Evolutionary conservation across 2,329 filamentous ascomycete species (phyloP).

Genomic region (Pseudocercospora musae): DNA sequence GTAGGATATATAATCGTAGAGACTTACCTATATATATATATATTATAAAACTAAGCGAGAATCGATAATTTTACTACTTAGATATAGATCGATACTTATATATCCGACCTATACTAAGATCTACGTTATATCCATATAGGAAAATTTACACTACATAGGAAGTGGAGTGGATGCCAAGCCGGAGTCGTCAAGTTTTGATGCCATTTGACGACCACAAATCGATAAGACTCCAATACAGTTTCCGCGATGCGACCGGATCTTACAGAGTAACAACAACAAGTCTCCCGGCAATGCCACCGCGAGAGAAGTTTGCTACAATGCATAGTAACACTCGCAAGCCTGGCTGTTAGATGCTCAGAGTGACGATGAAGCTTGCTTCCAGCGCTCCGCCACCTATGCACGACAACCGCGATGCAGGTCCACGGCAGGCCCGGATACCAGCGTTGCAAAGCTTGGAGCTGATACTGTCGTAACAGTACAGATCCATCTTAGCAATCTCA

Average conservation of each 20-base stretch:
- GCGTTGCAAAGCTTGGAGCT: background rate
- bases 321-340: background rate
- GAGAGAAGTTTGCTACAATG: background rate
- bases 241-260: background rate
- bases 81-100: no score
- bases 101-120: no score
- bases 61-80: no score
- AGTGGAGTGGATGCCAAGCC: background rate
- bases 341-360: background rate
- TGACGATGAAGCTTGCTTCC: background rate
- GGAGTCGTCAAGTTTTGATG: background rate
- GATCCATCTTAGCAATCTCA: background rate
- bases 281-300: background rate
- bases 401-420: background rate
- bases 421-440: background rate
- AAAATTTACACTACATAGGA: no score
- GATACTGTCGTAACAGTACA: background rate
- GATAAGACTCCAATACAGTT: background rate
- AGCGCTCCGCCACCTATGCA: background rate
- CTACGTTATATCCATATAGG: no score
- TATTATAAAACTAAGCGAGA: no score
- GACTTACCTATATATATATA: no score
- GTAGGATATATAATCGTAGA: background rate
- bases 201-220: background rate
- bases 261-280: background rate